Evolutionary conservation across 169 alveolate genomes (phyloP).

Genomic region (Cytauxzoon felis): DNA sequence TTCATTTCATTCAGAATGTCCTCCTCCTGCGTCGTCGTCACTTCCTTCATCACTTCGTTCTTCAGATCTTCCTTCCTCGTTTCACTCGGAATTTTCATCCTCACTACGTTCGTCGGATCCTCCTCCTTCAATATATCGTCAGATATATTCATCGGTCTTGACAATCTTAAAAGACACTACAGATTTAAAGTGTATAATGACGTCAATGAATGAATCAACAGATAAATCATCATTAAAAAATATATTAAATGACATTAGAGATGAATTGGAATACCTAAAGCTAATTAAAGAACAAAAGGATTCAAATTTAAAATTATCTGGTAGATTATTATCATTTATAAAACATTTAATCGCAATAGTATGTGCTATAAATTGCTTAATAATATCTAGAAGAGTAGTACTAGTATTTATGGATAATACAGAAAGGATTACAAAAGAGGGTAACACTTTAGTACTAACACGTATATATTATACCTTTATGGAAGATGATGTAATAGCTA

Average conservation of each 20-base stretch:
- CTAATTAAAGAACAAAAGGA: constrained; percentile 26
- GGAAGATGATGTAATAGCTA: constrained; percentile 25
- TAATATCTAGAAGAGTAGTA: constrained; percentile 7
- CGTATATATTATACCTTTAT: constrained; percentile 21
- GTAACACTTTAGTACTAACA: constrained; percentile 17
- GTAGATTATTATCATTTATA: constrained; percentile 1
- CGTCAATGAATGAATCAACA: no score
- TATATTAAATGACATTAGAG: constrained; percentile 13
- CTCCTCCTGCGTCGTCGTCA: no score
- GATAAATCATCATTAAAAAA: no score
- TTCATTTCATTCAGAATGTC: no score
- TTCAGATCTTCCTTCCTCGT: no score
- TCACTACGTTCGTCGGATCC: no score
- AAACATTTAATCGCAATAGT: constrained; percentile 18
- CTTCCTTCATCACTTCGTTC: no score
- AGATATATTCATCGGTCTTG: no score
- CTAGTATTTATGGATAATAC: constrained; percentile 2
- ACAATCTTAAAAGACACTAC: no score
- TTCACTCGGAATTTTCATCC: no score
- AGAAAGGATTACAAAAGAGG: neutral
- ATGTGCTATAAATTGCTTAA: constrained; percentile 12
- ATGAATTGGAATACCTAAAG: constrained; percentile 31
- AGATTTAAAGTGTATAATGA: no score
- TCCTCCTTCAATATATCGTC: no score
- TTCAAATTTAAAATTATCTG: constrained; percentile 9